Evolutionary conservation across 306 rosid genomes (phyloP).

Genomic region (Rosa multiflora): DNA sequence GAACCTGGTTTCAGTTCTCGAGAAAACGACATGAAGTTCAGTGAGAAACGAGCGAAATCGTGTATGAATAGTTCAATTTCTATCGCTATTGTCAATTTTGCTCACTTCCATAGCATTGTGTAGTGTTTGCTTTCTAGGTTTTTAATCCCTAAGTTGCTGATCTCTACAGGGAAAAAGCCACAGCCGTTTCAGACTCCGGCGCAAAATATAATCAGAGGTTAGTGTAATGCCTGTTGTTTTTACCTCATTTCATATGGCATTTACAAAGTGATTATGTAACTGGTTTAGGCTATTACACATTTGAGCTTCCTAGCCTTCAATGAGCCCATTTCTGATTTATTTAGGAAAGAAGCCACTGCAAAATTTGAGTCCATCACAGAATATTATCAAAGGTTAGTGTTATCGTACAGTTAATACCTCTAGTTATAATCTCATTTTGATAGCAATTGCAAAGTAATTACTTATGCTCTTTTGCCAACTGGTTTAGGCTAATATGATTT

Average conservation of each 20-base stretch:
- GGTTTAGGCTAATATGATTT: background rate
- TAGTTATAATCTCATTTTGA: background rate
- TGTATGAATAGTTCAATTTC: slow-evolving; percentile 10
- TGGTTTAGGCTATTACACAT: background rate
- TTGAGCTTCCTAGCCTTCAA: background rate
- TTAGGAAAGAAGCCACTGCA: slow-evolving; percentile 21
- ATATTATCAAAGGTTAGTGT: slow-evolving; percentile 61
- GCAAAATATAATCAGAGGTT: slow-evolving; percentile 66
- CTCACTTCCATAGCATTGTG: background rate
- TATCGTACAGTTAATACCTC: background rate
- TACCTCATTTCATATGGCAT: background rate
- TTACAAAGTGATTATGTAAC: background rate
- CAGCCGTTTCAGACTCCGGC: slow-evolving; percentile 64
- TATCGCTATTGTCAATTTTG: background rate
- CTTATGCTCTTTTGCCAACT: background rate
- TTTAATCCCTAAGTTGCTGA: background rate
- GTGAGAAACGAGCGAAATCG: slow-evolving; percentile 16
- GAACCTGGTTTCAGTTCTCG: slow-evolving; percentile 23
- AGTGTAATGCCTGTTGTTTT: background rate
- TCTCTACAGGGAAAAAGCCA: slow-evolving; percentile 21
- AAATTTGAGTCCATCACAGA: slow-evolving; percentile 76
- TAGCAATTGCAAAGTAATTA: background rate
- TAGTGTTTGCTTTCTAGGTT: background rate
- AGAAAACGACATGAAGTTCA: slow-evolving; percentile 18
- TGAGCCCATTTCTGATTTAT: background rate